Evolutionary conservation across 1,284 basidiomycete species (phyloP).

Genomic region (Coniferiporia sulphurascens): DNA sequence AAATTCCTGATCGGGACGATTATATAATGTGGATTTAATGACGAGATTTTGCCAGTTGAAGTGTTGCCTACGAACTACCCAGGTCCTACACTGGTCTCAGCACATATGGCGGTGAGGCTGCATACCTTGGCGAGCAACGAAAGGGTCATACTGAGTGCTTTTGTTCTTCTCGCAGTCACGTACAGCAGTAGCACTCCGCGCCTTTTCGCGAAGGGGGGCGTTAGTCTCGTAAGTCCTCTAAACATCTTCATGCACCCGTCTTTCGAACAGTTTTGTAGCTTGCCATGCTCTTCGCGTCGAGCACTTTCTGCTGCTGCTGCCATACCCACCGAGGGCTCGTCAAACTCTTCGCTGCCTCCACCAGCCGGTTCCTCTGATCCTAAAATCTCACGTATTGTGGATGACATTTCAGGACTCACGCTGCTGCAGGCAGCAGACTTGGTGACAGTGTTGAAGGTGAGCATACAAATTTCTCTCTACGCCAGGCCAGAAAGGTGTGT

Average conservation of each 20-base stretch:
- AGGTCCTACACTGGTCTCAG: not conserved
- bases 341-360: slow-evolving; percentile 40
- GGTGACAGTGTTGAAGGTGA: slow-evolving; percentile 86
- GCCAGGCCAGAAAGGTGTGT: not conserved
- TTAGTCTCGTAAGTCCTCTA: not conserved
- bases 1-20: too few species aligned
- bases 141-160: not conserved
- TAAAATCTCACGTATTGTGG: slow-evolving; percentile 81
- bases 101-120: slow-evolving; percentile 14
- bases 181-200: slow-evolving; percentile 9
- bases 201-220: slow-evolving; percentile 8
- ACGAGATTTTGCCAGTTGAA: not conserved
- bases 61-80: not conserved
- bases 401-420: slow-evolving; percentile 88
- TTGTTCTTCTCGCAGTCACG: slow-evolving; percentile 1
- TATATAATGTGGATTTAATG: not conserved
- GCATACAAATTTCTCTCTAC: slow-evolving; percentile 12
- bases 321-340: slow-evolving; percentile 38
- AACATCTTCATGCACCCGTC: not conserved
- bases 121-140: not conserved
- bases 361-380: slow-evolving; percentile 46
- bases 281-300: slow-evolving; percentile 17
- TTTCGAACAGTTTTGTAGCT: not conserved
- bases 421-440: slow-evolving; percentile 97
- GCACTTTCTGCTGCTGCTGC: slow-evolving; percentile 35